Conservation (phyloP, 805 yeast genomes). For the Metschnikowia proteae region DNA sequence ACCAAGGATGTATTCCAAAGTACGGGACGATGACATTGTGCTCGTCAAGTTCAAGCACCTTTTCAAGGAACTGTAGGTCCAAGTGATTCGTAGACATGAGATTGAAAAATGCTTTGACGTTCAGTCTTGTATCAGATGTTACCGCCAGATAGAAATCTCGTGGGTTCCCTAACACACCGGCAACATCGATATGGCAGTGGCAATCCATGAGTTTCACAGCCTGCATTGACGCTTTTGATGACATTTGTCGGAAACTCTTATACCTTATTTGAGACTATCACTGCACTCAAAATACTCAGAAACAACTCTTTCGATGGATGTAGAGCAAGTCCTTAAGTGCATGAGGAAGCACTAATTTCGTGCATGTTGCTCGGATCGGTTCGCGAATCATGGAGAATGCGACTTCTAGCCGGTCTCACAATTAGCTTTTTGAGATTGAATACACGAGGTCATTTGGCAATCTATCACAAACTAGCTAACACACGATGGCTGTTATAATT, state of each 20-base stretch:
- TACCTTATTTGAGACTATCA: neutral
- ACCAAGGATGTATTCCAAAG: slow-evolving; percentile 94
- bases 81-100: slow-evolving; percentile 39
- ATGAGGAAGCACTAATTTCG: neutral
- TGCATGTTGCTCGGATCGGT: neutral
- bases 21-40: slow-evolving; percentile 36
- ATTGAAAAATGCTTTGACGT: slow-evolving; percentile 18
- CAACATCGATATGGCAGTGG: slow-evolving; percentile 34
- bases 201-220: slow-evolving; percentile 16
- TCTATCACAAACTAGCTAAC: neutral
- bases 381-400: neutral
- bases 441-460: neutral
- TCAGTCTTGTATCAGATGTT: slow-evolving; percentile 3
- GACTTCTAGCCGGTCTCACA: neutral
- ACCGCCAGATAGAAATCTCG: slow-evolving; percentile 5
- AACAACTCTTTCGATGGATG: neutral
- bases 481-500: slow-evolving; percentile 58
- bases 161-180: slow-evolving; percentile 10
- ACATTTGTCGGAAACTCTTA: too few relatives aligned
- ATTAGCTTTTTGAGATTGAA: slow-evolving; percentile 1
- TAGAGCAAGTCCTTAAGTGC: neutral
- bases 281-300: neutral
- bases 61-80: slow-evolving; percentile 29
- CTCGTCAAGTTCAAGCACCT: slow-evolving; percentile 13
- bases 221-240: neutral